Percentiles rank a stretch among this genome's conserved stretches.
Evolutionary conservation across 352 stramenopile species (phyloP).

Genomic region (Phytophthora cryptogea): DNA sequence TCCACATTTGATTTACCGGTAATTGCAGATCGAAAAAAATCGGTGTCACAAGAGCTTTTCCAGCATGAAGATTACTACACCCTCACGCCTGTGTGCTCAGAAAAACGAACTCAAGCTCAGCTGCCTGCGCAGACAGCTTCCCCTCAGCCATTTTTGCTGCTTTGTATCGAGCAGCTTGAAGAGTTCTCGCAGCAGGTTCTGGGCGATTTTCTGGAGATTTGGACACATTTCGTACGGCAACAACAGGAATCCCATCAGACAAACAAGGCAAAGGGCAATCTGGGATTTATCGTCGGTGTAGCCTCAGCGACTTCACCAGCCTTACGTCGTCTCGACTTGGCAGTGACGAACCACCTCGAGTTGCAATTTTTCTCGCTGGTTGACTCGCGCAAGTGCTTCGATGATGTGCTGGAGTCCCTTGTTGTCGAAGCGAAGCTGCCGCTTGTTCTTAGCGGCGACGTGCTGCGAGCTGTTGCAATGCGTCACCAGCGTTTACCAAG

Average conservation of each 20-base stretch:
- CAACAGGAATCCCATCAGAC: constrained; percentile 10
- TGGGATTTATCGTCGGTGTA: constrained; percentile 76
- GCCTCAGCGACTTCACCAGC: constrained; percentile 68
- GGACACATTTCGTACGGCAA: constrained; percentile 53
- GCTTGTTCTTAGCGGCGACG: constrained; percentile 49
- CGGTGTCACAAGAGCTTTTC: constrained; percentile 24
- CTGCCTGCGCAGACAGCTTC: neutral
- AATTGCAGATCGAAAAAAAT: constrained; percentile 22
- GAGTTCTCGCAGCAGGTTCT: constrained; percentile 57
- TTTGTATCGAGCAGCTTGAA: constrained; percentile 85
- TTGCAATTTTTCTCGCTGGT: constrained; percentile 80
- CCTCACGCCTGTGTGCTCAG: constrained; percentile 18
- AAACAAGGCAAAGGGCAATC: constrained; percentile 11
- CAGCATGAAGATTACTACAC: constrained; percentile 46
- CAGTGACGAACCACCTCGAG: constrained; percentile 56
- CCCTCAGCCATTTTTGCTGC: constrained; percentile 50
- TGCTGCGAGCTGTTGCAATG: constrained; percentile 50
- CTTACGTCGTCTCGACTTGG: constrained; percentile 64
- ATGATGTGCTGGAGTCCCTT: constrained; percentile 74
- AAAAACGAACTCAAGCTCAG: neutral
- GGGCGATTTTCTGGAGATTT: constrained; percentile 76
- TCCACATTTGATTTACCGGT: constrained; percentile 9
- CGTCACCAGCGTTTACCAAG: constrained; percentile 69
- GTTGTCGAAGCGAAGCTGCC: constrained; percentile 70
- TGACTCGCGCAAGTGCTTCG: constrained; percentile 77